These are phyloP conservation scores for Kondoa malvinella DNA, from an alignment of 768 basidiomycete genomes.

Conservation along the genomic window DNA sequence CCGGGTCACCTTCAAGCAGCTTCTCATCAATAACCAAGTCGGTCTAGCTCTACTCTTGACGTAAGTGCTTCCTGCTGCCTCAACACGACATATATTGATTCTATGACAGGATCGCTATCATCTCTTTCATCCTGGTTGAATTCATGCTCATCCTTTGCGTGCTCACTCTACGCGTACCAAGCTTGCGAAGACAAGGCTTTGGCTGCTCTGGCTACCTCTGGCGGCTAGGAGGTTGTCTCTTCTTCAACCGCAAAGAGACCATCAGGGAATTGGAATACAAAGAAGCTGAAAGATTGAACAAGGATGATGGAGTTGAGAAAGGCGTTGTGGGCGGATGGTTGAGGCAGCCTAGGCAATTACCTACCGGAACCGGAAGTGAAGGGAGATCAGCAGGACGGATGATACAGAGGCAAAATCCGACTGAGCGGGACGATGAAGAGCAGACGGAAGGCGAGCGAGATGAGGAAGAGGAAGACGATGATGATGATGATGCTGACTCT, in stretches of 20 bases:
- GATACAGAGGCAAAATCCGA: no score
- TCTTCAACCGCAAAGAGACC: neutral
- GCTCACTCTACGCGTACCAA: neutral
- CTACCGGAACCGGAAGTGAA: neutral
- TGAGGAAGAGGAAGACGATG: neutral
- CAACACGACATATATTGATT: neutral
- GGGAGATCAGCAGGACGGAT: neutral
- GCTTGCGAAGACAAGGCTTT: neutral
- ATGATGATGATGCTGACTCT: neutral
- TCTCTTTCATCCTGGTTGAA: neutral
- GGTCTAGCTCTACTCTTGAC: neutral
- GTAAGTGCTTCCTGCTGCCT: neutral
- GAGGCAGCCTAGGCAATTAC: no score
- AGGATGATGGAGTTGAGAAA: neutral
- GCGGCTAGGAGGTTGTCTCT: slow-evolving; percentile 2
- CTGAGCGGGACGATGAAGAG: neutral
- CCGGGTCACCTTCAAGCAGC: neutral
- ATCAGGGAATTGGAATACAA: neutral
- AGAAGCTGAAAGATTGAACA: neutral
- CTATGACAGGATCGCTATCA: neutral
- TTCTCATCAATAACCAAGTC: neutral
- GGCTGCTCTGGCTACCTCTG: neutral
- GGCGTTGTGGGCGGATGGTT: neutral
- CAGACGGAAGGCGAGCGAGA: neutral
- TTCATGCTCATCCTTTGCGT: neutral